Base-by-base conservation (phyloP, 2,329 filamentous ascomycete genomes). In the Dactylellina sp. region DNA sequence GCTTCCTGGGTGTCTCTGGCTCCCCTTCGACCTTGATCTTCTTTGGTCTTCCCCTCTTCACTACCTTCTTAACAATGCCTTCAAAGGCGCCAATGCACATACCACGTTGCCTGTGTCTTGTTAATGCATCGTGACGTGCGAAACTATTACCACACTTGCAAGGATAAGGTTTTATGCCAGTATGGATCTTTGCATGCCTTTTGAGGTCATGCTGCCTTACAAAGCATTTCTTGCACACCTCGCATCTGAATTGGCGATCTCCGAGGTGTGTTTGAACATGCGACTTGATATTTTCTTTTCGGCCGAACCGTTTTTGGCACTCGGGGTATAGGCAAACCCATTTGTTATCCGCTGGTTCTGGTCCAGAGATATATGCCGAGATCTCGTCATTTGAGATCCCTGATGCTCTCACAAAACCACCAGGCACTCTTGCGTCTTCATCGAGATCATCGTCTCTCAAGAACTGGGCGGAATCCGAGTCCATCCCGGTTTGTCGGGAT, bases 221-320 rank as follows among this genome's bases (percentile, higher is more conserved):
- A 80, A 99, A 99, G 82, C 93, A 94, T 83, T 98, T 98, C 59
- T 90, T 86, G 83, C 95, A 99, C 63, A 91, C 89, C 49, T 94
- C 93, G 82, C 95, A 99, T 81, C 92, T 90, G 83, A 92, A 99
- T 80, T 97, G 95, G 52, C 95, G 88, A 81, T 99, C 95, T 79
- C 96, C 95, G 76, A 99, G 89, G 82, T 99, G 95, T 2, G 95
- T 99, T 82, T 99, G 95, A 12, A 99, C 92, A 81, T 99, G 95
- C 0, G 93, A 96, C 81, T 97, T 96, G 84, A 98, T 97, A 82
- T 99, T 98, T 81, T 99, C 95, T 81, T 97, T 96, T 78, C 95
- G 88, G n/a, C 93, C 94, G 80, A 99, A 98, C 60, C 89, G 88
- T 81, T 97, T 96, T 77, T 89, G 87, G 81, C 95, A 99, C 25